A percentile compares a stretch with the other conserved stretches of the same genome.
These are phyloP conservation scores for Mycena albidolilacea DNA, from an alignment of 768 basidiomycete species.

Conservation along the genomic window DNA sequence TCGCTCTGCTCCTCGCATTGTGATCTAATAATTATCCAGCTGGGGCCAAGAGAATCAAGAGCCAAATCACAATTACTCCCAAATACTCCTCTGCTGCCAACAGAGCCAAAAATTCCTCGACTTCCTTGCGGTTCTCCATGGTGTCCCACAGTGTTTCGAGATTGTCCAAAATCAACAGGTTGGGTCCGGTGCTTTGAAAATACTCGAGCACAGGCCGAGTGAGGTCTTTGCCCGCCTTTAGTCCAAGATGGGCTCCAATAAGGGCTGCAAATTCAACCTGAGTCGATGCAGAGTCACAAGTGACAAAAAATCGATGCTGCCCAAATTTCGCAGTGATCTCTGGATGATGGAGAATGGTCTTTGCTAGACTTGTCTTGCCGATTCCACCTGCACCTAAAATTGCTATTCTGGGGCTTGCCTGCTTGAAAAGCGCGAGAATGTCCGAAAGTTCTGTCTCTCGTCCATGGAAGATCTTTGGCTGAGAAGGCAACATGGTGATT, in stretches of 20 bases:
- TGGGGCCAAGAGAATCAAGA: background rate
- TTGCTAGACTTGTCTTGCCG: background rate
- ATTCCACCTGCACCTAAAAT: too few species aligned
- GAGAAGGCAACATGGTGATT: background rate
- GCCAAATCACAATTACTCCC: background rate
- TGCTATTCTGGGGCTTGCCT: too few species aligned
- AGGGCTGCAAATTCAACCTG: constrained; percentile 1
- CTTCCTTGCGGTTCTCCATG: background rate
- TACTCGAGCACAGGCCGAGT: background rate
- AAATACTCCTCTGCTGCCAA: background rate
- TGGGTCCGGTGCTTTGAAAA: background rate
- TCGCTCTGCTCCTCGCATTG: background rate
- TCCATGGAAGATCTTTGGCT: constrained; percentile 2
- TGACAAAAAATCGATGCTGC: background rate
- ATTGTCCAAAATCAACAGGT: background rate
- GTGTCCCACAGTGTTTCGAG: background rate
- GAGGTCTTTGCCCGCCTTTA: background rate
- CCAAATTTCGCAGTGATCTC: background rate
- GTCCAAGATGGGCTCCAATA: background rate
- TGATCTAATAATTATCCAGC: background rate
- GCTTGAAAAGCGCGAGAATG: too few species aligned
- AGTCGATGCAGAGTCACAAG: background rate
- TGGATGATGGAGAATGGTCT: background rate
- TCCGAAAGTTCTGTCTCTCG: too few species aligned
- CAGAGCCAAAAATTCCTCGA: background rate